A percentile compares a stretch with the other conserved stretches of the same genome.
Evolutionary conservation across 768 basidiomycete species (phyloP).

Genomic region (Leccinum obscurum): DNA sequence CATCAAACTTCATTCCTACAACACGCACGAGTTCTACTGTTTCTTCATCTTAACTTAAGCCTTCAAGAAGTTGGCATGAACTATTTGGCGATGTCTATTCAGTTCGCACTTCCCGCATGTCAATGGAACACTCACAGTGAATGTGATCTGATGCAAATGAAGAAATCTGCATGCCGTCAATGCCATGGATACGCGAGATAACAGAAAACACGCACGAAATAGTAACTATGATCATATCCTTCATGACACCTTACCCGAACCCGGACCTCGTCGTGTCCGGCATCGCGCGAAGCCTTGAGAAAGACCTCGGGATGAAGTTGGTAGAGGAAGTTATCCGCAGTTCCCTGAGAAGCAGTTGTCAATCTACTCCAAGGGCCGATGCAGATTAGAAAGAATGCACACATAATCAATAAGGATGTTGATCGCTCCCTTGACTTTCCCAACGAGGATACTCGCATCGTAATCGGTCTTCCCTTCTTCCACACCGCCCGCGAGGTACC

Average conservation of each 20-base stretch:
- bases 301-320: conserved; percentile 94
- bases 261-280: conserved; percentile 70
- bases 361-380: neutral
- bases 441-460: conserved; percentile 85
- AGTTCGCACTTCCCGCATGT: conserved; percentile 5
- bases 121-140: conserved; percentile 57
- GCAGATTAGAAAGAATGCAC: conserved; percentile 24
- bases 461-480: conserved; percentile 73
- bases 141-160: conserved; percentile 90
- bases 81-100: conserved; percentile 38
- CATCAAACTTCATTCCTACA: conserved; percentile 11
- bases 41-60: conserved; percentile 38
- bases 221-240: conserved; percentile 89
- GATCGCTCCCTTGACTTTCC: conserved; percentile 58
- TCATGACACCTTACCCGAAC: conserved; percentile 79
- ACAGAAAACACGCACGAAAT: conserved; percentile 56
- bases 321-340: conserved; percentile 77
- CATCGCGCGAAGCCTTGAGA: conserved; percentile 69
- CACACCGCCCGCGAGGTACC: conserved; percentile 76
- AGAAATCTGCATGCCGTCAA: conserved; percentile 58
- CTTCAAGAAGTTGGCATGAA: conserved; percentile 87
- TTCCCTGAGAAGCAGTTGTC: conserved; percentile 50
- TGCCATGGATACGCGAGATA: neutral
- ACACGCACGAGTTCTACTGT: neutral
- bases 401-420: conserved; percentile 89